A percentile compares a stretch with the other conserved stretches of the same genome.
phyloP scores from a whole-genome alignment of 2,329 filamentous ascomycete genomes.

The Hortaea werneckii region DNA sequence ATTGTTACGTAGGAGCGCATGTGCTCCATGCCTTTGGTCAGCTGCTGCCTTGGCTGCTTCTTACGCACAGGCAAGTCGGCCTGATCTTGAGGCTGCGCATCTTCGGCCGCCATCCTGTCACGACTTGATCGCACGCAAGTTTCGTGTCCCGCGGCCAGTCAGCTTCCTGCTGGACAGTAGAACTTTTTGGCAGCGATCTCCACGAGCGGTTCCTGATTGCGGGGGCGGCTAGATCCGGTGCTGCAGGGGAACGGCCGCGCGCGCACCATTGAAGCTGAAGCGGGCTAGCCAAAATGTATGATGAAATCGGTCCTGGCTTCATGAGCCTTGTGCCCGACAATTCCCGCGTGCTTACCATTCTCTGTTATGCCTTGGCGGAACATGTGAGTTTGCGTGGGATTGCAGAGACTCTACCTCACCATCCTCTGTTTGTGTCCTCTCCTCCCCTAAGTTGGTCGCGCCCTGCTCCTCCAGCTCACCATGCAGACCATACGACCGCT shows the following conservation, averaged over 20 bases:
- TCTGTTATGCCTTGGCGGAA: background rate
- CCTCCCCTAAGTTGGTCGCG: too few relatives aligned
- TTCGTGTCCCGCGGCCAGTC: too few relatives aligned
- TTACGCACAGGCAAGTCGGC: conserved; percentile 10
- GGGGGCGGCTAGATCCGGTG: too few relatives aligned
- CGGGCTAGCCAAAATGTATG: background rate
- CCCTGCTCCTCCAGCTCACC: background rate
- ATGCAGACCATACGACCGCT: conserved; percentile 21
- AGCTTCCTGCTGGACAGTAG: too few relatives aligned
- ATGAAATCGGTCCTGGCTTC: background rate
- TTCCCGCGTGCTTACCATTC: background rate
- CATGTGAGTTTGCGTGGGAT: background rate
- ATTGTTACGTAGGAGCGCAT: conserved; percentile 41
- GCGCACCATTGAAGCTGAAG: too few relatives aligned
- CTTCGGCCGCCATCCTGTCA: conserved; percentile 9
- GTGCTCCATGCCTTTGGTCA: conserved; percentile 44
- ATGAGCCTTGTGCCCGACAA: background rate
- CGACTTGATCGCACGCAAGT: background rate
- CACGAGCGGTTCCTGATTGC: too few relatives aligned
- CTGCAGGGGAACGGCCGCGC: too few relatives aligned
- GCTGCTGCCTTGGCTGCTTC: conserved; percentile 31
- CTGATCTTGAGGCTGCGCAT: background rate
- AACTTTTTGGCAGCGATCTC: too few relatives aligned
- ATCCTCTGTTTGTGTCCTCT: too few relatives aligned
- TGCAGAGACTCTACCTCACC: too few relatives aligned